A percentile compares a stretch with the other conserved stretches of the same genome.
phyloP scores from a whole-genome alignment of 805 yeast species.

The Candida ascalaphidarum region DNA sequence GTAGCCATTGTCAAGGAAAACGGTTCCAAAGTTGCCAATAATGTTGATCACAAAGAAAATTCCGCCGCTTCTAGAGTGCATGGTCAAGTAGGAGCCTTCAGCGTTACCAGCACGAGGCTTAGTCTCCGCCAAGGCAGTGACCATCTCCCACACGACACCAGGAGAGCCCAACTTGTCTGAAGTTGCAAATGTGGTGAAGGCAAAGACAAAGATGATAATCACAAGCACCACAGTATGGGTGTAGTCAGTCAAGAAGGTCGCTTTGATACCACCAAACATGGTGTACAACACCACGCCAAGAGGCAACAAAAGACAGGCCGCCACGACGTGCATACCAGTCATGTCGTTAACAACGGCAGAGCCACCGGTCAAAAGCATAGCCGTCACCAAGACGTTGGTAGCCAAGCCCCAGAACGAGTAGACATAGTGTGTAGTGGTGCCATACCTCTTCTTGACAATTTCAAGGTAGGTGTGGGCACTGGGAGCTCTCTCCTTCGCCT shows the following conservation, averaged over 20 bases:
- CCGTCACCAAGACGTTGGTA: conserved; percentile 84
- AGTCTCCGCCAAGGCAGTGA: conserved; percentile 49
- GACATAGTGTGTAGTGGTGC: conserved; percentile 60
- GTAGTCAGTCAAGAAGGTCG: conserved; percentile 37
- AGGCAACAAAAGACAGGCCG: conserved; percentile 77
- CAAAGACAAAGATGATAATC: conserved; percentile 71
- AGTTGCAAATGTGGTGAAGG: conserved; percentile 73
- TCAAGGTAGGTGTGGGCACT: conserved; percentile 88
- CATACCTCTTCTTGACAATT: conserved; percentile 74
- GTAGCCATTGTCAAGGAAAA: conserved; percentile 79
- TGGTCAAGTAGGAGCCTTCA: conserved; percentile 80
- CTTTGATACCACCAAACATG: conserved; percentile 37
- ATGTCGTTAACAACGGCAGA: conserved; percentile 73
- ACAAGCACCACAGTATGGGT: conserved; percentile 50
- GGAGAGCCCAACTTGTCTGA: conserved; percentile 72
- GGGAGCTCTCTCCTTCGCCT: conserved; percentile 84
- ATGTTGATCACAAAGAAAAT: conserved; percentile 80
- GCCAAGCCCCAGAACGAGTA: conserved; percentile 77
- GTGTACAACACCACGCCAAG: conserved; percentile 54
- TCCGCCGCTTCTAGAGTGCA: conserved; percentile 81
- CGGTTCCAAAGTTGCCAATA: conserved; percentile 87
- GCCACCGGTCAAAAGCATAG: conserved; percentile 88
- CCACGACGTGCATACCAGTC: conserved; percentile 78
- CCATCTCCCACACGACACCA: conserved; percentile 64
- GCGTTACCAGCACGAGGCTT: conserved; percentile 74